Evolutionary conservation across 139 green algal genomes (phyloP).

Genomic region (Trebouxia sp.): DNA sequence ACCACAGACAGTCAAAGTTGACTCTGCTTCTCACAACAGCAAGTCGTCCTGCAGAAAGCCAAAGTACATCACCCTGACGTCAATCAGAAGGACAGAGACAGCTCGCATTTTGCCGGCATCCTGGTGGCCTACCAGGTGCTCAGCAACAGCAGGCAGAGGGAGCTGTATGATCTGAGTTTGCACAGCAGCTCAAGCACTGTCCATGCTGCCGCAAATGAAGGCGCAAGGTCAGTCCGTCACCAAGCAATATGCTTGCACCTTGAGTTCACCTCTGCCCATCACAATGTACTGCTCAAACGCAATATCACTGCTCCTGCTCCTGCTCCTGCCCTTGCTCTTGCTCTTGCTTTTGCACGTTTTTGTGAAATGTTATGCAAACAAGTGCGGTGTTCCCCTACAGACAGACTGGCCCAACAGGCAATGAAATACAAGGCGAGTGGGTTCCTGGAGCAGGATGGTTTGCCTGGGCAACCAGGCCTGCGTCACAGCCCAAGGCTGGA

Average conservation of each 20-base stretch:
- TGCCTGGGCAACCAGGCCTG: not conserved
- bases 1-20: not conserved
- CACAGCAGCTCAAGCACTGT: not conserved
- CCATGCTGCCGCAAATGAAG: conserved; percentile 18
- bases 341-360: not conserved
- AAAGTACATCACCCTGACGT: conserved; percentile 45
- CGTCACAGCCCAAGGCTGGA: too few species aligned
- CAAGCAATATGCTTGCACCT: not conserved
- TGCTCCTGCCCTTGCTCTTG: not conserved
- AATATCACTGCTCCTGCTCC: not conserved
- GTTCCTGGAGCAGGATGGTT: conserved; percentile 29
- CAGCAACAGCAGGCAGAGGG: conserved; percentile 14
- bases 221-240: not conserved
- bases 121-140: conserved; percentile 48
- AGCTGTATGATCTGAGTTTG: conserved; percentile 47
- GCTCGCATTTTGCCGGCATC: conserved; percentile 31
- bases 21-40: too few species aligned
- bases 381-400: not conserved
- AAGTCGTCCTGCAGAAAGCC: conserved; percentile 24
- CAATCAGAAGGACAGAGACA: not conserved
- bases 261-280: not conserved
- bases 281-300: not conserved
- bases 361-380: not conserved
- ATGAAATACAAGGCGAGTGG: conserved; percentile 9
- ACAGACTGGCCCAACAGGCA: not conserved